Evolutionary conservation across 2,329 filamentous ascomycete genomes (phyloP), one percentile per base, ranked within the genome.

Genomic region (Zymoseptoria ardabiliae): DNA sequence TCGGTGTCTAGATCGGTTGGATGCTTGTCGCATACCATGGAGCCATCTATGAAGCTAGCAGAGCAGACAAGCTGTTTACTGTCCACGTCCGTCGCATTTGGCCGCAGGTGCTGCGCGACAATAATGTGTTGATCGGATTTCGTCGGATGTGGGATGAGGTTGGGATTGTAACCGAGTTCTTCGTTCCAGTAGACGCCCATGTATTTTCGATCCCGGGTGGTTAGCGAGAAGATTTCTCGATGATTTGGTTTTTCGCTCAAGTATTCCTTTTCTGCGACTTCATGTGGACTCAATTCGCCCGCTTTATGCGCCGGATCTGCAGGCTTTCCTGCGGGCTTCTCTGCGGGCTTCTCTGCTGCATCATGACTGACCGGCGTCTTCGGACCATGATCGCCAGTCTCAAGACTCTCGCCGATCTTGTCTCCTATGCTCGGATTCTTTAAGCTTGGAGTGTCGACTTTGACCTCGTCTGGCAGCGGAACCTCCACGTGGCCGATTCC

Each of bases 81-180:
- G 67, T 84, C 79, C 6, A n/a, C 13, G 3, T 69, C 65, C 9
- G 30, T 48, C 10, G 59, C 52, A 13, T 17, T n/a, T 55, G 59
- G n/a, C n/a, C 20, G 4, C 7, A 53, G 30, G 10, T 58, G 52
- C 54, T 66, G 65, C 8, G 65, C 66, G 3, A 82, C 75, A 22
- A 84, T 74, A 60, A 81, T 77, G 75, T 77, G 85, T 1, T 75
- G 79, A 49, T 81, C 69, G 2, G 74, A 69, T 6, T 74, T 66
- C 1, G 66, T 70, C 2, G 81, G 82, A 66, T 85, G 83, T 0
- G 83, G 81, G 48, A 85, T 76, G 62, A 85, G 78, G 69, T 81
- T 85, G 17, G 83, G 82, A 60, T 85, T 85, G 58, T 80, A 76
- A 30, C 75, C 74, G 6, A 66, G 57, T 5, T 73, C 65, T 35